These are phyloP conservation scores for Ligustrum vulgare DNA, from an alignment of 257 asterid species.

Conservation along the genomic window DNA sequence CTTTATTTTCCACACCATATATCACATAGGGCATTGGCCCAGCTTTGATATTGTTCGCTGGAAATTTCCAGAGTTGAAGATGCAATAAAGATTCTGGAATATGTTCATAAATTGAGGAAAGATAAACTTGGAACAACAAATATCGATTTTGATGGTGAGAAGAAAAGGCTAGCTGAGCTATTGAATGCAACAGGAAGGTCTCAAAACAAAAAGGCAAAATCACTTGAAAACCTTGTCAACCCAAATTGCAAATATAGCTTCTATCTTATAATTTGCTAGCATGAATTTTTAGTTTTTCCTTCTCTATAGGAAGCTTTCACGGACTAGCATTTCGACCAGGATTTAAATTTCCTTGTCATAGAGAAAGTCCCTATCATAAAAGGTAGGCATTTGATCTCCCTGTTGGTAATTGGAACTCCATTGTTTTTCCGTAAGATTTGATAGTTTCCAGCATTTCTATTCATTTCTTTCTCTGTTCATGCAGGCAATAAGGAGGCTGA, in stretches of 20 bases:
- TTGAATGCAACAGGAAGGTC: conserved; percentile 96
- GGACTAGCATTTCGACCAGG: conserved; percentile 86
- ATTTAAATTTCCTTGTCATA: conserved; percentile 78
- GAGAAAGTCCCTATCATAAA: conserved; percentile 96
- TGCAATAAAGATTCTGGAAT: no score
- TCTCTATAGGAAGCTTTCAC: conserved; percentile 75
- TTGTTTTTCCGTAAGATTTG: neutral
- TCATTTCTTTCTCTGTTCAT: conserved; percentile 27
- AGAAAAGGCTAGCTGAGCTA: conserved; percentile 90
- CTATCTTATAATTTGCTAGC: neutral
- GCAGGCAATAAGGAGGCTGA: conserved; percentile 78
- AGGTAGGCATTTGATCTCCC: conserved; percentile 40
- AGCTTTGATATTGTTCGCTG: no score
- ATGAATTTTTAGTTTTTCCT: conserved; percentile 9
- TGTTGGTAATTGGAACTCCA: neutral
- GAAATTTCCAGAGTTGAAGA: no score
- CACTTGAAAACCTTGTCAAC: conserved; percentile 62
- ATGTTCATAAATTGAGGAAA: no score
- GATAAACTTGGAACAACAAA: conserved; percentile 97
- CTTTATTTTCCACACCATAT: neutral
- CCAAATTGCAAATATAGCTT: neutral
- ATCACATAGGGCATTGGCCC: no score
- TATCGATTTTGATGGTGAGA: conserved; percentile 89
- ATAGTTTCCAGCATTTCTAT: neutral
- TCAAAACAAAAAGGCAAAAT: conserved; percentile 84